Evolutionary conservation across 31 red algal species (phyloP).

Genomic region (Odonthalia washingtoniensis): DNA sequence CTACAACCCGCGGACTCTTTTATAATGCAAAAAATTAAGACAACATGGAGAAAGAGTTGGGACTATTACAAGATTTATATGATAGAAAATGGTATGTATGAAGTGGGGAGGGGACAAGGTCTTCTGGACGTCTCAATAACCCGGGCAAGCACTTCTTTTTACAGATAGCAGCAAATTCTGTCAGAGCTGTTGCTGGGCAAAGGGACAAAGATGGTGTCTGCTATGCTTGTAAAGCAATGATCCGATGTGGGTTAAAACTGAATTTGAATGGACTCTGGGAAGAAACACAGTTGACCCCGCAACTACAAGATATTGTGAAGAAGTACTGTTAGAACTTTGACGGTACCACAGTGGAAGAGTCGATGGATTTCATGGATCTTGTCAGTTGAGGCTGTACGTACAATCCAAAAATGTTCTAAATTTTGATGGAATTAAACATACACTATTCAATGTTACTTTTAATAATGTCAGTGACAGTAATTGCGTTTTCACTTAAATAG

Average conservation of each 20-base stretch:
- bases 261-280: conserved; percentile 40
- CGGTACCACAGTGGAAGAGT: not conserved
- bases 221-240: conserved; percentile 44
- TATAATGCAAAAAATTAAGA: conserved; percentile 45
- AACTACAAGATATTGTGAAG: conserved; percentile 32
- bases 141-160: conserved; percentile 46
- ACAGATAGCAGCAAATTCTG: conserved; percentile 5
- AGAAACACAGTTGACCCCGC: not conserved
- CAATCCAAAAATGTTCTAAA: not conserved
- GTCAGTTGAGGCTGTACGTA: not conserved
- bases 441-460: not conserved
- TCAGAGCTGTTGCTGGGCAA: conserved; percentile 27
- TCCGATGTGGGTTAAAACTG: conserved; percentile 26
- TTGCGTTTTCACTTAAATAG: not conserved
- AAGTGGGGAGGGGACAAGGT: not conserved
- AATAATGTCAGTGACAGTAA: not conserved
- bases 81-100: not conserved
- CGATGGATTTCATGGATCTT: not conserved
- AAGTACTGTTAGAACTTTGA: conserved; percentile 8
- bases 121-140: not conserved
- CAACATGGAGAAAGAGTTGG: conserved; percentile 29
- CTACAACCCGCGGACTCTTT: conserved; percentile 31
- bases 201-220: conserved; percentile 29
- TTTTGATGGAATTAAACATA: not conserved
- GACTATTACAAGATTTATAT: not conserved